Base-by-base conservation (phyloP, 2,329 filamentous ascomycete species). In the Teratosphaeriaceae sp. region DNA sequence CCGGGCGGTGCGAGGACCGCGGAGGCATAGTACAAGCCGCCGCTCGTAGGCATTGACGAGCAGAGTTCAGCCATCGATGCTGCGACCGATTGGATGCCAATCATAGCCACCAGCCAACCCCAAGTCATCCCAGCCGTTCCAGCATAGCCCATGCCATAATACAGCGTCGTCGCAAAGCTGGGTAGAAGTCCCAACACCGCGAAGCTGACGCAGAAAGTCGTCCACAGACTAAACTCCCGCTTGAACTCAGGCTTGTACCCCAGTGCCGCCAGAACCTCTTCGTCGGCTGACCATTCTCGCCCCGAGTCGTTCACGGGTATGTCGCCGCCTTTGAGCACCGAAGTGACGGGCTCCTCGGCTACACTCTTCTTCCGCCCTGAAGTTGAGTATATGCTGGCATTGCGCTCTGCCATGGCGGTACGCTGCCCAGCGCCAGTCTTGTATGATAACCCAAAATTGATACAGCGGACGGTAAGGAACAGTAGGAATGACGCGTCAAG, bases 61-160 rank as follows among this genome's bases (percentile, higher is more conserved):
- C 82, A 85, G 15, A 87, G 67, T 62, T 87, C 83, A 1, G 83
- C 83, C 71, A 70, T 73, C 20, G 60, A 75, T 64, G 79, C 73
- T 7, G 83, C 82, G 44, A 86, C 76, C 60, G 77, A 80, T 57
- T 85, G 76, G 29, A 87, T 84, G 30, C 85, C 85, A 4, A 81
- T 52, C 75, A 85, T 84, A 38, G 81, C 81, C 35, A 87, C 70
- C 22, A 86, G 65, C 83, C 84, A 88, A 3, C 83, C 84, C 83
- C 83, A 87, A 2, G 80, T 80, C 80, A 85, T 50, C 6, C 45
- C 48, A 11, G 42, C 48, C 6, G 48, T 50, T 9, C 48, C 48
- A 12, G 48, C 48, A 33, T 47, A 50, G 33, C 72, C 71, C 65
- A 80, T 78, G 51, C 82, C 82, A 71, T 85, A 87, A 56, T 74